A percentile compares a stretch with the other conserved stretches of the same genome.
phyloP scores from a whole-genome alignment of 495 filamentous ascomycete species.

The Halenospora varia region DNA sequence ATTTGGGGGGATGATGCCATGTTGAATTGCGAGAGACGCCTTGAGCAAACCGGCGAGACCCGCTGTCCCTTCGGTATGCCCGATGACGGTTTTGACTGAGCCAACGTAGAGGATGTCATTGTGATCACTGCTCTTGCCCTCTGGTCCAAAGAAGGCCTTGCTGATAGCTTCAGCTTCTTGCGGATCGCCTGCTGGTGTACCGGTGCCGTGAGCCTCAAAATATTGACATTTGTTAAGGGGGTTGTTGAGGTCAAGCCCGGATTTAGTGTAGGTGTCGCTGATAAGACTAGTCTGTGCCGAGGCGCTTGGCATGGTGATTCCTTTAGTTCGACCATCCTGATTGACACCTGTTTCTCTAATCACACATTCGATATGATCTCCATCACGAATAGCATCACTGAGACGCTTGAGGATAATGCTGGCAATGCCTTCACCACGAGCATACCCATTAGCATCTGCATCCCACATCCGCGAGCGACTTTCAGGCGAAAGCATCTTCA shows the following conservation, averaged over 20 bases:
- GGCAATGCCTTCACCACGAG: conserved; percentile 47
- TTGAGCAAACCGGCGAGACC: conserved; percentile 59
- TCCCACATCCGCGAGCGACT: conserved; percentile 57
- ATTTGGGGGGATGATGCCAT: conserved; percentile 52
- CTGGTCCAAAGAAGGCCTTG: conserved; percentile 29
- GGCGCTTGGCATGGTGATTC: conserved; percentile 56
- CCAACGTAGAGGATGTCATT: conserved; percentile 30
- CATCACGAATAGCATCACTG: conserved; percentile 47
- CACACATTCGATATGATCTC: conserved; percentile 56
- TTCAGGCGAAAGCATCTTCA: conserved; percentile 31
- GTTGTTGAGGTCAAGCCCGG: conserved; percentile 23
- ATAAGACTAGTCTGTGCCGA: conserved; percentile 55
- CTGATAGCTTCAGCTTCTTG: conserved; percentile 55
- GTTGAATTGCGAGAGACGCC: conserved; percentile 46
- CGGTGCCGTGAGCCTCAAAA: conserved; percentile 38
- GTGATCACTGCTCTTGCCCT: background rate
- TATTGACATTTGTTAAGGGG: conserved; percentile 5
- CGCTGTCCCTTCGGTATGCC: conserved; percentile 40
- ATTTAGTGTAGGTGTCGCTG: conserved; percentile 42
- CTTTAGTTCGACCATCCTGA: conserved; percentile 56
- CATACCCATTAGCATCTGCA: conserved; percentile 57
- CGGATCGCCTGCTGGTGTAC: conserved; percentile 43
- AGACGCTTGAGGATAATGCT: conserved; percentile 58
- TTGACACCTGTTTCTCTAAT: conserved; percentile 57
- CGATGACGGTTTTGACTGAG: conserved; percentile 47